A percentile compares a stretch with the other conserved stretches of the same genome.
Conservation (phyloP, 2,329 filamentous ascomycete genomes). For the Sporothrix curviconia region DNA sequence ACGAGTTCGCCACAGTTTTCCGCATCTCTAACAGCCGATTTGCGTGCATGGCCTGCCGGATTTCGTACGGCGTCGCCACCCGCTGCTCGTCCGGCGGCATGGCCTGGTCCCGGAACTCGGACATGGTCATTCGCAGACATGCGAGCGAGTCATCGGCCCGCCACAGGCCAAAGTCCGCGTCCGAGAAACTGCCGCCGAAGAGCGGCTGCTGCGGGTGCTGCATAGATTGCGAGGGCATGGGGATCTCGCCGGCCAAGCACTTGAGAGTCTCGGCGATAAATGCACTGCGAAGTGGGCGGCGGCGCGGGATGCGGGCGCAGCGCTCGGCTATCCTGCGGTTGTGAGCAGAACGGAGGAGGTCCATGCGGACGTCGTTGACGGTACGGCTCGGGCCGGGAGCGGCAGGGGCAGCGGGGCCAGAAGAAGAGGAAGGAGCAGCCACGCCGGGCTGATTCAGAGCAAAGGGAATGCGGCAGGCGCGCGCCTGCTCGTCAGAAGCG, state of each 20-base stretch:
- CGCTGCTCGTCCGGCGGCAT: constrained; percentile 4
- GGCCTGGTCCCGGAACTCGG: constrained; percentile 7
- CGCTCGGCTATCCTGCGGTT: neutral
- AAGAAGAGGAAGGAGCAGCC: neutral
- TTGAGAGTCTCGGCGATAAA: no score
- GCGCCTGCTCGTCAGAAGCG: no score
- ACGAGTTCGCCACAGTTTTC: constrained; percentile 1
- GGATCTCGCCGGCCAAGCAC: no score
- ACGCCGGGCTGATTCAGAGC: neutral
- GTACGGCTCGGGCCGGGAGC: no score
- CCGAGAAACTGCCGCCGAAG: neutral
- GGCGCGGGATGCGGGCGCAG: no score
- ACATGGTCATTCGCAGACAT: neutral
- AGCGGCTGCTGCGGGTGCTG: neutral
- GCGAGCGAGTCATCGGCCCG: neutral
- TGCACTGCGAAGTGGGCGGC: no score
- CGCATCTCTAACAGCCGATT: neutral
- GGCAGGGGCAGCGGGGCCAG: neutral
- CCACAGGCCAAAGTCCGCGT: neutral
- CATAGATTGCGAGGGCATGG: neutral
- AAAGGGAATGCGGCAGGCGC: neutral
- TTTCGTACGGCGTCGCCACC: constrained; percentile 11
- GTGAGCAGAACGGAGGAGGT: neutral
- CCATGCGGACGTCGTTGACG: neutral
- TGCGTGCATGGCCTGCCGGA: neutral